A percentile compares a stretch with the other conserved stretches of the same genome.
phyloP scores from a whole-genome alignment of 1,284 basidiomycete species.

The Sanghuangporus baumii region DNA sequence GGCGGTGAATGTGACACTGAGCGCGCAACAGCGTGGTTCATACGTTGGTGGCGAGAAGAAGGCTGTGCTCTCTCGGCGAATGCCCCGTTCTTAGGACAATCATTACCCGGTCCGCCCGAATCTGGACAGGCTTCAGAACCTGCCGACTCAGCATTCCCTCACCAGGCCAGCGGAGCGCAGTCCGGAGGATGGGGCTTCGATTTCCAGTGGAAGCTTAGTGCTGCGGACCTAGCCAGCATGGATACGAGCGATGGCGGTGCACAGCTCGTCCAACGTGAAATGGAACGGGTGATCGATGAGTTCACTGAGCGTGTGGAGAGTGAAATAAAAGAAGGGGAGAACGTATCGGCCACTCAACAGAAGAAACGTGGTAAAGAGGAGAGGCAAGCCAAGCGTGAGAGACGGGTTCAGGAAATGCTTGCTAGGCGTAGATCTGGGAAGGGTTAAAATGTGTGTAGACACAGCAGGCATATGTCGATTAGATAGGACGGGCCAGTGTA shows the following conservation, averaged over 20 bases:
- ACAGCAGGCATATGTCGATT: too few relatives aligned
- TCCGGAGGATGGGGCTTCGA: slow-evolving; percentile 73
- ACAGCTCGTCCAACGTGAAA: slow-evolving; percentile 48
- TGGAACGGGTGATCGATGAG: slow-evolving; percentile 63
- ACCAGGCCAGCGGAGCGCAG: background rate
- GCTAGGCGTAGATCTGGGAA: slow-evolving; percentile 11
- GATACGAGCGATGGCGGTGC: slow-evolving; percentile 20
- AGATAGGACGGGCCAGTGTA: too few relatives aligned
- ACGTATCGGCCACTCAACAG: slow-evolving; percentile 63
- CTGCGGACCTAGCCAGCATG: slow-evolving; percentile 28
- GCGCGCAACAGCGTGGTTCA: slow-evolving; percentile 74
- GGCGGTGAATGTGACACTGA: slow-evolving; percentile 69
- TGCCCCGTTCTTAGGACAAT: slow-evolving; percentile 29
- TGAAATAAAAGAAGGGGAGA: slow-evolving; percentile 48
- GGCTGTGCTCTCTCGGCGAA: slow-evolving; percentile 49
- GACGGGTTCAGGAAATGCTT: slow-evolving; percentile 10
- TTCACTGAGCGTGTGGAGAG: slow-evolving; percentile 38
- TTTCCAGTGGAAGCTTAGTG: slow-evolving; percentile 57
- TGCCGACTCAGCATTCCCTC: background rate
- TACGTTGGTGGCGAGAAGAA: slow-evolving; percentile 81
- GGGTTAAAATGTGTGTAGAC: background rate
- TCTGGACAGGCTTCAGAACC: background rate
- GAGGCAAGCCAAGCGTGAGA: slow-evolving; percentile 37
- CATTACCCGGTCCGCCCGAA: slow-evolving; percentile 18
- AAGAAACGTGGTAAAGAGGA: slow-evolving; percentile 56